Percentiles rank a stretch among this genome's conserved stretches.
Evolutionary conservation across 164 flowering plant genomes (phyloP).

Genomic region (Protea cynaroides): DNA sequence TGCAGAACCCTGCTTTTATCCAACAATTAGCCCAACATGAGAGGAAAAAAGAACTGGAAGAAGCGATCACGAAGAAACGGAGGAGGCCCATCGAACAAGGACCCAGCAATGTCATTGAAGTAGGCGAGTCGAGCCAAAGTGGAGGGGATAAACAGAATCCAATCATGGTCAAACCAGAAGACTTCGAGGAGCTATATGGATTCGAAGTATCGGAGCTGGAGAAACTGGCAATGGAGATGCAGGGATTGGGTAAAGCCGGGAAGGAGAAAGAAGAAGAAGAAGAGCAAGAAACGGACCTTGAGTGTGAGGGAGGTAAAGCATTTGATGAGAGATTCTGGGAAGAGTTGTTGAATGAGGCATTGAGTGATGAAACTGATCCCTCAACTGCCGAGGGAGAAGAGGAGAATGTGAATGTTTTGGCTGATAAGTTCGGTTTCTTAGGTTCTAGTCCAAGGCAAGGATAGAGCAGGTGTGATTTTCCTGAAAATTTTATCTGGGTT

Average conservation of each 20-base stretch:
- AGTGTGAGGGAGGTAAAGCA: conserved; percentile 11
- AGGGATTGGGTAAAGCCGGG: conserved; percentile 24
- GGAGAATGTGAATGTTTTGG: conserved; percentile 46
- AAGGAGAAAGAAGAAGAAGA: conserved; percentile 11
- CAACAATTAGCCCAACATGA: conserved; percentile 54
- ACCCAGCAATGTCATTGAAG: conserved; percentile 5
- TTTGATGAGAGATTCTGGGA: conserved; percentile 53
- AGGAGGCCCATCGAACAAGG: conserved; percentile 50
- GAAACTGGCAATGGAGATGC: conserved; percentile 37
- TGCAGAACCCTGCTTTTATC: conserved; percentile 53
- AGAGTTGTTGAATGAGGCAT: conserved; percentile 37
- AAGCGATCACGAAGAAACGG: conserved; percentile 47
- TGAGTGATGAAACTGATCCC: conserved; percentile 18
- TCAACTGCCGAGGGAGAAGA: conserved; percentile 25
- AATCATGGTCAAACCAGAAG: conserved; percentile 22
- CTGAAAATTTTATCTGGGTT: no score
- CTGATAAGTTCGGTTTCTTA: conserved; percentile 41
- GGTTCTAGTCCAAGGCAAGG: conserved; percentile 43
- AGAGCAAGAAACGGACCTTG: conserved; percentile 13
- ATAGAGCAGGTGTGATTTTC: no score
- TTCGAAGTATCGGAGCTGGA: conserved; percentile 40
- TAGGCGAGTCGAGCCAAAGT: conserved; percentile 13
- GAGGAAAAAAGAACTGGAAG: conserved; percentile 43
- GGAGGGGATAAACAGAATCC: conserved; percentile 9
- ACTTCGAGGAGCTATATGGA: conserved; percentile 16